Percentiles rank a stretch among this genome's conserved stretches.
Evolutionary conservation across 129 eudicot species (phyloP).

Genomic region (Tagetes erecta): DNA sequence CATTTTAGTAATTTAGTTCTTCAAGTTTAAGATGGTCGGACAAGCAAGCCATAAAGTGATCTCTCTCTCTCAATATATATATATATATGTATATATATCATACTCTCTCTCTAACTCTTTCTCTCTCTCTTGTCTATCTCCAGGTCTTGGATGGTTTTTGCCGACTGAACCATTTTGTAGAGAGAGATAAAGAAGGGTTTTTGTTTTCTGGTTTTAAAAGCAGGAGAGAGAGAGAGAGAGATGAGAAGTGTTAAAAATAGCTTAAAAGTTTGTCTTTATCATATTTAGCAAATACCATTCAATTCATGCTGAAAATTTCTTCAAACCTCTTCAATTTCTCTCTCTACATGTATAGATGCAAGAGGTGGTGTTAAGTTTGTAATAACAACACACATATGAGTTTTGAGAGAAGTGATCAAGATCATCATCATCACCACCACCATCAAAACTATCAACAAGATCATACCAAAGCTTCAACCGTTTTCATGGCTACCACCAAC

Average conservation of each 20-base stretch:
- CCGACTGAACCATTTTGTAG: slow-evolving; percentile 25
- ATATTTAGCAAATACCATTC: slow-evolving; percentile 28
- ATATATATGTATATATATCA: background rate
- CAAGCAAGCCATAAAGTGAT: slow-evolving; percentile 45
- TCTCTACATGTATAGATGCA: slow-evolving; percentile 37
- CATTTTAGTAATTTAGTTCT: slow-evolving; percentile 11
- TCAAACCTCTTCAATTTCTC: slow-evolving; percentile 23
- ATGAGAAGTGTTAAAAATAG: slow-evolving; percentile 41
- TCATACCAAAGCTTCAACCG: slow-evolving; percentile 33
- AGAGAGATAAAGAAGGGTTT: slow-evolving; percentile 33
- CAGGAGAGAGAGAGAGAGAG: slow-evolving; percentile 28
- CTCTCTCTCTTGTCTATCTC: slow-evolving; percentile 29
- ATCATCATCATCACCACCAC: slow-evolving; percentile 26
- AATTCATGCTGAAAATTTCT: slow-evolving; percentile 34
- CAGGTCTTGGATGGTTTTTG: slow-evolving; percentile 39
- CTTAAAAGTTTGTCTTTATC: slow-evolving; percentile 41
- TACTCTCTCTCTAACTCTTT: slow-evolving; percentile 15
- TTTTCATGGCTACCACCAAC: slow-evolving; percentile 47
- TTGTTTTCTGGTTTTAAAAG: slow-evolving; percentile 20
- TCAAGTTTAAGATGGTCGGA: slow-evolving; percentile 44
- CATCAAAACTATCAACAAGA: slow-evolving; percentile 38
- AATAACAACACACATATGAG: slow-evolving; percentile 33
- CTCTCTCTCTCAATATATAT: slow-evolving; percentile 17
- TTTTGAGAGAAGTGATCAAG: slow-evolving; percentile 40
- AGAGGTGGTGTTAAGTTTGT: slow-evolving; percentile 9